A percentile compares a stretch with the other conserved stretches of the same genome.
These are phyloP conservation scores for Litchi chinensis DNA, from an alignment of 345 rosid genomes.

Conservation along the genomic window DNA sequence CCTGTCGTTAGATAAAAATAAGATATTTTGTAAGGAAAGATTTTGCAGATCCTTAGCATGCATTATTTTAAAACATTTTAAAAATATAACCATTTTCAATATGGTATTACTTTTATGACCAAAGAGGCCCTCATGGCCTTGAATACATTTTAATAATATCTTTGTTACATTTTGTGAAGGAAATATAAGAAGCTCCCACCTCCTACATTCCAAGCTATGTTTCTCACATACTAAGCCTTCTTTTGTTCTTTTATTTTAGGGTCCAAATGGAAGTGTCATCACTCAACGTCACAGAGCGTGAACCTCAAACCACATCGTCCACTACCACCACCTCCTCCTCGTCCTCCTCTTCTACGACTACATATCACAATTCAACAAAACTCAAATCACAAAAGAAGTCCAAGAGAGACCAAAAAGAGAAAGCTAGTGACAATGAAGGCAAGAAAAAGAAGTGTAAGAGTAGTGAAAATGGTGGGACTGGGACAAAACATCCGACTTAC, in stretches of 20 bases:
- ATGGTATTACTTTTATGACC: not conserved
- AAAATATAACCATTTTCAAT: not conserved
- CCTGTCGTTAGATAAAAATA: not conserved
- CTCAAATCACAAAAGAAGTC: slow-evolving; percentile 10
- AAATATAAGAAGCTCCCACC: not conserved
- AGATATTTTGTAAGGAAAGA: too few species aligned
- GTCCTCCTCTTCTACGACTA: slow-evolving; percentile 7
- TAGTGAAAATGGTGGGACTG: slow-evolving; percentile 12
- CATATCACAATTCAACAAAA: not conserved
- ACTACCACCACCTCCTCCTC: slow-evolving; percentile 9
- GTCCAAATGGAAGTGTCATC: not conserved
- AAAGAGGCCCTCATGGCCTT: not conserved
- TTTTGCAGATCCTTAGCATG: not conserved
- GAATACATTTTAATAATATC: not conserved
- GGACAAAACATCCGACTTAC: slow-evolving; percentile 49
- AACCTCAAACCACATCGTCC: slow-evolving; percentile 22
- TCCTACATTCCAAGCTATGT: not conserved
- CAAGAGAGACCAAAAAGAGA: slow-evolving; percentile 12
- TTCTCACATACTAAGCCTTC: not conserved
- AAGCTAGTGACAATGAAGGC: not conserved
- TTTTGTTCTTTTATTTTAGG: not conserved
- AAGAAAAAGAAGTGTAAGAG: not conserved
- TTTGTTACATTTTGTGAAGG: not conserved
- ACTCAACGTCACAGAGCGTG: not conserved
- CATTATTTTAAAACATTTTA: not conserved